Evolutionary conservation across 106 monocot species (phyloP).

Genomic region (Acorus gramineus): DNA sequence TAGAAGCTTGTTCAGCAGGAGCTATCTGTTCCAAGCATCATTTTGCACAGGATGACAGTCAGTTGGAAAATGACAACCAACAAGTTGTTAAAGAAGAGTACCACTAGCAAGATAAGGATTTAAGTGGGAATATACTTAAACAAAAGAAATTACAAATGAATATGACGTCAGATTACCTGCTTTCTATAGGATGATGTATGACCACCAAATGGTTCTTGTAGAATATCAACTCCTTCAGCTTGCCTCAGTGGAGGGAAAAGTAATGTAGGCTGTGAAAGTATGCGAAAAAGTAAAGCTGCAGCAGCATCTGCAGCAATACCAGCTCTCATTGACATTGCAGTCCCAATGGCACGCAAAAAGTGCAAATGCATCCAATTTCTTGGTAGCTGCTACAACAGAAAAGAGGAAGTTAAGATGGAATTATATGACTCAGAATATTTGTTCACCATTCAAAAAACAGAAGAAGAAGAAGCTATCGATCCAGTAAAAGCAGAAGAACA

Average conservation of each 20-base stretch:
- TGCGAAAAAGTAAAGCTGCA: constrained; percentile 88
- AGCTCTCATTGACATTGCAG: constrained; percentile 94
- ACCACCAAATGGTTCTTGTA: constrained; percentile 57
- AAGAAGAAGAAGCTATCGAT: no score
- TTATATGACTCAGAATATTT: no score
- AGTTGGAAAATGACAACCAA: no score
- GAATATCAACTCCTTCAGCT: constrained; percentile 70
- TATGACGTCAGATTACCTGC: constrained; percentile 34
- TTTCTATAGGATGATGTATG: constrained; percentile 59
- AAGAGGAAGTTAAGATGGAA: constrained; percentile 1
- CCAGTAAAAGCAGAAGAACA: no score
- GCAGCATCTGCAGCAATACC: constrained; percentile 96
- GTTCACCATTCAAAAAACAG: no score
- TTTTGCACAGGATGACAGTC: no score
- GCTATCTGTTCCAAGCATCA: constrained; percentile 32
- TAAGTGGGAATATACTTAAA: background rate
- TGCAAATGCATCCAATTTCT: constrained; percentile 99
- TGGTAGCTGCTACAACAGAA: constrained; percentile 52
- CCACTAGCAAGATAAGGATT: no score
- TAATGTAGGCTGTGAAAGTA: constrained; percentile 84
- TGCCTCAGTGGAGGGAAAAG: constrained; percentile 88
- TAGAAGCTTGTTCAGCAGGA: constrained; percentile 66
- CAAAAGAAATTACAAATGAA: background rate
- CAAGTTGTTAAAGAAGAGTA: no score
- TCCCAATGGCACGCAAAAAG: constrained; percentile 93